These are phyloP conservation scores for Vaccinium corymbosum DNA, from an alignment of 148 eudicot genomes.

Conservation along the genomic window DNA sequence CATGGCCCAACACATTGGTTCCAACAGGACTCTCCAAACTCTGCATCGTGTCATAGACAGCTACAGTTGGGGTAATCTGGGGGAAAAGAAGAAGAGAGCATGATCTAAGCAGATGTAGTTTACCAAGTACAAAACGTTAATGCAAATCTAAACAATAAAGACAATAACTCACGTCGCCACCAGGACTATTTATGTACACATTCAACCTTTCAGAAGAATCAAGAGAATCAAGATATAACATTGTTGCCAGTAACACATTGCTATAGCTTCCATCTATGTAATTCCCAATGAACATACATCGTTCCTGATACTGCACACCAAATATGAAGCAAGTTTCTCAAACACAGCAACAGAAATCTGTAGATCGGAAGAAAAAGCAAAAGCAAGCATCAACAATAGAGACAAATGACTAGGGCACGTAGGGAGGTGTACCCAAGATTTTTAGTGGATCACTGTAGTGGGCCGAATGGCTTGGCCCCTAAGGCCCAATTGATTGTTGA, in stretches of 20 bases:
- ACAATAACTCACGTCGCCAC: constrained; percentile 80
- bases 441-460: no score
- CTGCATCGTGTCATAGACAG: constrained; percentile 86
- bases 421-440: not conserved
- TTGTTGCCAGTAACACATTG: constrained; percentile 73
- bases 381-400: not conserved
- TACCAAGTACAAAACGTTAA: constrained; percentile 1
- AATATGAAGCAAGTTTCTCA: constrained; percentile 8
- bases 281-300: constrained; percentile 71
- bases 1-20: constrained; percentile 76
- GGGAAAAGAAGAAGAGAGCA: constrained; percentile 20
- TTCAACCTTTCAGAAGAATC: constrained; percentile 58
- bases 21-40: constrained; percentile 73
- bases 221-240: constrained; percentile 77
- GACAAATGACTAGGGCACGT: not conserved
- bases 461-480: no score
- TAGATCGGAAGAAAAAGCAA: not conserved
- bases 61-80: constrained; percentile 83
- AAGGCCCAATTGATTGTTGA: no score
- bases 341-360: not conserved
- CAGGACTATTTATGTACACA: constrained; percentile 74
- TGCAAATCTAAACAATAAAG: not conserved
- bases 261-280: constrained; percentile 74
- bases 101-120: not conserved
- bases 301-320: constrained; percentile 69